Base-by-base conservation (phyloP, 1,284 basidiomycete species). In the Apiotrichum akiyoshidainum region DNA sequence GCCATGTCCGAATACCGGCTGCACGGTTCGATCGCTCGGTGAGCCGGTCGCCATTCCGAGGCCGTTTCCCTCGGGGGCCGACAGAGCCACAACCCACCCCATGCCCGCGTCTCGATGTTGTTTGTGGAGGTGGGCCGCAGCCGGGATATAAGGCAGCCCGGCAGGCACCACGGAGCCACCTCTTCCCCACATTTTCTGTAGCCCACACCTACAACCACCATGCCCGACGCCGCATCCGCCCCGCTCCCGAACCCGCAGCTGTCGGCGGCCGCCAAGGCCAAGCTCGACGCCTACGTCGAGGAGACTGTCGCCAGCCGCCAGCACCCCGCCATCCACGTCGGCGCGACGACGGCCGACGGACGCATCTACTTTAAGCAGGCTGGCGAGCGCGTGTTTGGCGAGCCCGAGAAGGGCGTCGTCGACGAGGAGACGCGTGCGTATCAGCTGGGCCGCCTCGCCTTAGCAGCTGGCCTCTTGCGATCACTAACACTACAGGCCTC, bases 341-440 rank as follows among this genome's bases (percentile, higher is more conserved):
- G 65, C 14, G 72, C 63, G 14, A 68, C 70, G 17, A 75, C 65
- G 31, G 67, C 67, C 4, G 63, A 70, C 21, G 70, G 69, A 22
- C 58, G 59, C 33, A 53, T 76, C 1, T 75, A 71, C 52, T 63
- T 60, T 19, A 66, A 65, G 40, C 61, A 65, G 33, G 51, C 45
- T 10, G 74, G 74, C 19, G 66, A 70, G 45, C 62, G 54, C 37
- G 62, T 67, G 5, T 70, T 66, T 44, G 72, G 67, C 16, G 59
- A 72, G 41, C 63, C 63, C 11, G 60, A 65, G 10, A 55, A 65
- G 33, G 71, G 68, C 1, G 17, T 52, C 40, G 61, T 76, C 5
- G 56, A 68, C 40, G 57, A 59, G 34, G 61, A 72, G 37, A 74
- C 73, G 5, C 60, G 74, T 76, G 55, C 58, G 71, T 61, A 8